phyloP scores from a whole-genome alignment of 2,329 filamentous ascomycete species.

The Ampelomyces quisqualis region DNA sequence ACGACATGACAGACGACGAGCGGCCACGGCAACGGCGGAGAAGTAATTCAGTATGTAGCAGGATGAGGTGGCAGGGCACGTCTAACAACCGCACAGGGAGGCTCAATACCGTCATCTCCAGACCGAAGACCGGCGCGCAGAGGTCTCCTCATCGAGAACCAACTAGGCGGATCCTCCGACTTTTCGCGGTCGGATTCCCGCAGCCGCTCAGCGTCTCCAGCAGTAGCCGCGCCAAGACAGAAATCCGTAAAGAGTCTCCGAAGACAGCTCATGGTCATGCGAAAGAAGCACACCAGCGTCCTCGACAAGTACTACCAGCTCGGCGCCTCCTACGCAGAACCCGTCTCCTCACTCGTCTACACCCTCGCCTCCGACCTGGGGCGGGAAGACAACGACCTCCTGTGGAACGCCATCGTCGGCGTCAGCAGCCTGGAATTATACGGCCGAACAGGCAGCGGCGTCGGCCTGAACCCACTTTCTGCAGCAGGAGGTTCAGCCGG shows the following conservation, averaged over 20 bases:
- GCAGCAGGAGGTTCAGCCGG: constrained; percentile 60
- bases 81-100: constrained; percentile 42
- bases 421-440: constrained; percentile 93
- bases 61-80: background rate
- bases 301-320: constrained; percentile 81
- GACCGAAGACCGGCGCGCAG: constrained; percentile 61
- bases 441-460: constrained; percentile 77
- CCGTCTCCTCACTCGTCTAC: constrained; percentile 91
- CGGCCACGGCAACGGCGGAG: constrained; percentile 76
- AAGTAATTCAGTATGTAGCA: constrained; percentile 75
- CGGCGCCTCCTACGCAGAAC: constrained; percentile 90
- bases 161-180: constrained; percentile 40
- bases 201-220: constrained; percentile 40
- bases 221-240: constrained; percentile 50
- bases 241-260: constrained; percentile 72
- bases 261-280: constrained; percentile 70
- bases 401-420: constrained; percentile 94
- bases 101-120: constrained; percentile 67
- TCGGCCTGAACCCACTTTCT: constrained; percentile 63
- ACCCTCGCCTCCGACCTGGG: constrained; percentile 92
- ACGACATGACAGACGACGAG: constrained; percentile 68
- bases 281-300: constrained; percentile 72
- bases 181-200: constrained; percentile 45
- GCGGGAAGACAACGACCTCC: constrained; percentile 90
- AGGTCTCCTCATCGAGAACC: constrained; percentile 51